Evolutionary conservation across 2,329 filamentous ascomycete genomes (phyloP), one percentile per base, ranked within the genome.

Genomic region (Colletotrichum plurivorum): DNA sequence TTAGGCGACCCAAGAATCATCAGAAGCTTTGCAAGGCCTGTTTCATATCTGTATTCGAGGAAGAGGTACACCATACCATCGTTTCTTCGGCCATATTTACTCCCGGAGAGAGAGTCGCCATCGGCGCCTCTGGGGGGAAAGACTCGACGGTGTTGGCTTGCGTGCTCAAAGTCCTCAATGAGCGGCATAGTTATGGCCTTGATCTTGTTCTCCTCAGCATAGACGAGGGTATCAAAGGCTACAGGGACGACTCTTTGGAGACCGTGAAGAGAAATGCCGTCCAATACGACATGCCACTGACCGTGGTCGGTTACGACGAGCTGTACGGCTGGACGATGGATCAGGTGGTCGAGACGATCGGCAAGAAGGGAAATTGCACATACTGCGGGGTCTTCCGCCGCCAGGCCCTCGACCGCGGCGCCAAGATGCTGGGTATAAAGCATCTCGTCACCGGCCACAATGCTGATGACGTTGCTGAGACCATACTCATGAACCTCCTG

Each of bases 271-370:
- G 95, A 69, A 98, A 99, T 80, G 93, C 95, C 0, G 80, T 88
- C 13, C 94, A 98, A 80, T 98, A 98, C 81, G 90, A 92, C 1
- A 97, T 99, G 92, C 90, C 93, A 0, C 84, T 99, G 56, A 93
- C 94, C 74, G 97, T 99, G 64, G 90, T 99, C 57, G 94, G 95
- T 57, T 99, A 99, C 76, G 92, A 92, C 62, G 93, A 98, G 76
- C 85, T 99, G 10, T 99, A 99, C 78, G 96, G 95, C 9, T 99
- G 96, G 96, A 98, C 95, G 1, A 99, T 99, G 96, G 96, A 99
- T 77, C 94, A 98, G 77, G 96, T 99, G 10, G 97, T 99, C 4
- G 93, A 95, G 75, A 94, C 95, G 55, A 93, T 99, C 58, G 96
- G 96, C 15, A 98, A 98, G 84, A 98, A 98, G 80, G 95, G 95